A percentile compares a stretch with the other conserved stretches of the same genome.
Evolutionary conservation across 1,139 yeast species (phyloP).

Genomic region (Yamadazyma aaseri): DNA sequence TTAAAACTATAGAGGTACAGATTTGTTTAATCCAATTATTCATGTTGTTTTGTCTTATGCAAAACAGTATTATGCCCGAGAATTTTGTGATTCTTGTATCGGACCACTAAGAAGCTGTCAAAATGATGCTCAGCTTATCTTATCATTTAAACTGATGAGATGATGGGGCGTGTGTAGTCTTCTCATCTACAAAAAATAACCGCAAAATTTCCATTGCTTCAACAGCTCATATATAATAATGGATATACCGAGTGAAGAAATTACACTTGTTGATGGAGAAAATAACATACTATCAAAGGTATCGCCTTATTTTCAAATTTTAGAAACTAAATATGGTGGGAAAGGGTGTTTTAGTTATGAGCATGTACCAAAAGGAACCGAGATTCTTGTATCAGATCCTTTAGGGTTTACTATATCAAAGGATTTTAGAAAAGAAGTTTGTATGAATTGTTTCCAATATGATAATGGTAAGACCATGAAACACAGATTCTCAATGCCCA

Average conservation of each 20-base stretch:
- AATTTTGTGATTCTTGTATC: no score
- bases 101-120: no score
- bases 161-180: constrained; percentile 1
- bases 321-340: constrained; percentile 54
- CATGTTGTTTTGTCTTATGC: no score
- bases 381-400: constrained; percentile 43
- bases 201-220: not conserved
- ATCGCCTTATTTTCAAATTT: constrained; percentile 36
- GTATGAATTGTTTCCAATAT: constrained; percentile 54
- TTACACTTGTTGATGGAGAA: constrained; percentile 11
- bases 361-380: constrained; percentile 40
- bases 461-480: constrained; percentile 50
- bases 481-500: constrained; percentile 21
- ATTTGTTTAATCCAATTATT: no score
- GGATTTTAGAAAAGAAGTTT: constrained; percentile 66
- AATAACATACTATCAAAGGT: constrained; percentile 13
- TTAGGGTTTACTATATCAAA: constrained; percentile 48
- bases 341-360: constrained; percentile 59
- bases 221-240: constrained; percentile 1
- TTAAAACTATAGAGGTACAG: no score
- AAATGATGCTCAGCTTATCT: no score
- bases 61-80: no score
- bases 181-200: constrained; percentile 6
- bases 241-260: constrained; percentile 13
- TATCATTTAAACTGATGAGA: no score